Base-by-base conservation (phyloP, 2,329 filamentous ascomycete species). In the Trichoderma semiorbis region DNA sequence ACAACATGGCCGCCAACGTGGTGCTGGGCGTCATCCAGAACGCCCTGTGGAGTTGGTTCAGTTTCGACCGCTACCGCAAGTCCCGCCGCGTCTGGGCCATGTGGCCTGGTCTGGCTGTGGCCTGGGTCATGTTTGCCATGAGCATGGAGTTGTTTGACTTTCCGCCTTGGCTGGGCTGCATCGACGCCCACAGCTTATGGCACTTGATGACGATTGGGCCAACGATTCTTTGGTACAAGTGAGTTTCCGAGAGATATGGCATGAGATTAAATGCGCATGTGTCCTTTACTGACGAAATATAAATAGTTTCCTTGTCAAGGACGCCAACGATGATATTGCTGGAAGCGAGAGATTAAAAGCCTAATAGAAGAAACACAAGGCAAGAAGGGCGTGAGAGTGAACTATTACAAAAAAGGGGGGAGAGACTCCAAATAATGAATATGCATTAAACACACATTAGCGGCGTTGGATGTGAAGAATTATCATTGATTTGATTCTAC, bases 1-100 rank as follows among this genome's bases (percentile, higher is more conserved):
- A 99, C 84, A 99, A 99, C 80, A 98, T 99, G 94, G 90, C 92
- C 1, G 96, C 95, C 66, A 99, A 98, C 78, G 93, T 99, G 24
- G 89, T 88, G 3, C 89, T 92, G 12, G 96, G 96, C 4, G 85
- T 94, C 53, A 81, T 95, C 5, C 91, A 94, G 79, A 97, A 98
- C 77, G 67, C 91, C 5, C 83, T 98, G 72, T 98, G 96, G 96
- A 93, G 87, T 57, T 92, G 89, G 81, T 98, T 97, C 82, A 95
- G 92, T 79, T 89, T 92, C 76, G 84, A 84, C 75, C 88, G 91
- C 76, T 98, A 95, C 82, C 85, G 86, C 74, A 89, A 90, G 80
- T 89, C 92, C 21, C 89, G 90, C 60, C 88, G 91, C 74, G 82
- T 86, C 21, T 99, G 96, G 96, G 91, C 94, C 30, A 89, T 91